Evolutionary conservation across 1,284 basidiomycete species (phyloP).

Genomic region (Ustilago hordei): DNA sequence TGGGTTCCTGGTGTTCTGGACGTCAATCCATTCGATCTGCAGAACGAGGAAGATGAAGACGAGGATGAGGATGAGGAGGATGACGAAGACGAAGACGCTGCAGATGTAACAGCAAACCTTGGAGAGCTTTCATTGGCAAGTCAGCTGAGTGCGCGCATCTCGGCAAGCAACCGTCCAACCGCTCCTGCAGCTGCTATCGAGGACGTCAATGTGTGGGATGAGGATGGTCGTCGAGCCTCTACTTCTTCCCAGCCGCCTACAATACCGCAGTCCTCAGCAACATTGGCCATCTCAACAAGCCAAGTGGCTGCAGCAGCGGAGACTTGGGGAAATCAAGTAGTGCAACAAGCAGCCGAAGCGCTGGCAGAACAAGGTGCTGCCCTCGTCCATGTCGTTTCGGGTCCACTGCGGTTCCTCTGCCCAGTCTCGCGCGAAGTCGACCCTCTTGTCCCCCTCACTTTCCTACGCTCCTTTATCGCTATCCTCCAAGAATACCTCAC

Average conservation of each 20-base stretch:
- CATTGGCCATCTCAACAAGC: background rate
- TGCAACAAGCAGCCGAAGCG: conserved; percentile 44
- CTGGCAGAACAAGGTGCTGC: conserved; percentile 71
- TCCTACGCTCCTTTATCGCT: conserved; percentile 84
- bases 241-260: background rate
- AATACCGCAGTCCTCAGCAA: conserved; percentile 1
- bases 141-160: conserved; percentile 42
- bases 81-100: conserved; percentile 22
- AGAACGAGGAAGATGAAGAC: conserved; percentile 30
- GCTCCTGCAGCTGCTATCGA: conserved; percentile 10
- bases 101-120: conserved; percentile 24
- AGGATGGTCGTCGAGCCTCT: conserved; percentile 1
- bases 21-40: conserved; percentile 32
- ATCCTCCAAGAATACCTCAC: conserved; percentile 64
- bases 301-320: conserved; percentile 11
- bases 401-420: conserved; percentile 80
- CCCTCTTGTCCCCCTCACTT: conserved; percentile 88
- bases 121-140: conserved; percentile 45
- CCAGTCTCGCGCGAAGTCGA: conserved; percentile 87
- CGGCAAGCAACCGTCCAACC: conserved; percentile 20
- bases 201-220: conserved; percentile 51
- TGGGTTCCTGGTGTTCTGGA: conserved; percentile 59
- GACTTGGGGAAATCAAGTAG: conserved; percentile 20
- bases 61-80: conserved; percentile 30
- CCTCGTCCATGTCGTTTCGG: conserved; percentile 82